phyloP scores from a whole-genome alignment of 129 eudicot genomes.

The Saussurea involucrata region DNA sequence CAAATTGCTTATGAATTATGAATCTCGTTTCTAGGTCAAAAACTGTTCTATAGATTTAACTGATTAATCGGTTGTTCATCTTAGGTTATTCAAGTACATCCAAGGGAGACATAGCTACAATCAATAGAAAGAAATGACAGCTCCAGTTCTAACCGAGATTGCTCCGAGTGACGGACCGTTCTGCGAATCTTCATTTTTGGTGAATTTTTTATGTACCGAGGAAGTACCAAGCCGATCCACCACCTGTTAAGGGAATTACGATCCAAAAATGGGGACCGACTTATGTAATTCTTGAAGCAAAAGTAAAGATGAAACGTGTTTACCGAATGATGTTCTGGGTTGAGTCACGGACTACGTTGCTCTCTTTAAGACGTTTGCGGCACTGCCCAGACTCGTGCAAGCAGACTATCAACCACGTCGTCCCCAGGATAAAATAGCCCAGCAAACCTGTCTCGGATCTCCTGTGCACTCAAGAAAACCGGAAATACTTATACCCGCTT shows the following conservation, averaged over 20 bases:
- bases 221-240: constrained; percentile 73
- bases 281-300: constrained; percentile 4
- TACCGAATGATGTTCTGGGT: not conserved
- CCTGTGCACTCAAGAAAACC: no score
- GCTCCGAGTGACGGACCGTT: constrained; percentile 90
- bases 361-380: no score
- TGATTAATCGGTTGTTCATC: not conserved
- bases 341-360: no score
- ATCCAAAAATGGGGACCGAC: constrained; percentile 69
- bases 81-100: constrained; percentile 81
- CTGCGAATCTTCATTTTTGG: constrained; percentile 72
- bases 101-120: constrained; percentile 66
- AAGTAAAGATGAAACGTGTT: no score
- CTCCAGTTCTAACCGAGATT: constrained; percentile 74
- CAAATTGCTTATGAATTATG: no score
- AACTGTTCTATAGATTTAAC: not conserved
- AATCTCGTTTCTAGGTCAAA: no score
- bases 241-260: constrained; percentile 69
- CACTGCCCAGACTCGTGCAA: no score
- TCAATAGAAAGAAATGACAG: constrained; percentile 77
- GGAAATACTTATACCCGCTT: no score
- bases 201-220: constrained; percentile 80
- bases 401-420: not conserved
- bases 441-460: not conserved
- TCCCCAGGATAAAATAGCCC: constrained; percentile 12